Conservation (phyloP, 139 green algal species). For the Chlorokybus atmophyticus region DNA sequence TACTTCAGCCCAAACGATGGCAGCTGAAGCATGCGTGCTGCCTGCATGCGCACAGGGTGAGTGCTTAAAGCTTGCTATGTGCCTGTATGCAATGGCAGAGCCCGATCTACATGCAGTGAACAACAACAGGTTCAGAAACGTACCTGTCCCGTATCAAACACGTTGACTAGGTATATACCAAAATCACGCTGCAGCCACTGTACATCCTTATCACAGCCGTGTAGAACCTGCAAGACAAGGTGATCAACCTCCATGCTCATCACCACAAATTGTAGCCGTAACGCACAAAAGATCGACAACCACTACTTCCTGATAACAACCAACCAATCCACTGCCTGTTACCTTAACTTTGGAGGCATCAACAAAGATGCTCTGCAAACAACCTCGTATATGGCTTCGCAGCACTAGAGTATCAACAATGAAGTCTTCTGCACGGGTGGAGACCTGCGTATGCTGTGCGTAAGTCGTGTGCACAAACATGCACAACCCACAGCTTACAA, state of each 20-base stretch:
- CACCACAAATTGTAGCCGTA: too few species aligned
- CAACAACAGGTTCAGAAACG: not conserved
- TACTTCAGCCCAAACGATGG: slow-evolving; percentile 45
- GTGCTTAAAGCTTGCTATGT: too few species aligned
- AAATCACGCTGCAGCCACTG: slow-evolving; percentile 81
- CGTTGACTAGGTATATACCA: slow-evolving; percentile 78
- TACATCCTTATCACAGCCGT: slow-evolving; percentile 76
- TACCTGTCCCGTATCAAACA: slow-evolving; percentile 82
- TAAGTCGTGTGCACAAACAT: not conserved
- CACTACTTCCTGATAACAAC: not conserved
- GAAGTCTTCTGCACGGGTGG: slow-evolving; percentile 60
- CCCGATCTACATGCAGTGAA: too few species aligned
- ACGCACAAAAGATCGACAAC: not conserved
- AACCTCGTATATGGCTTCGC: slow-evolving; percentile 19
- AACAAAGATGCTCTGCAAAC: slow-evolving; percentile 10
- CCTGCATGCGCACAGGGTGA: too few species aligned
- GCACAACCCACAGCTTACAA: not conserved
- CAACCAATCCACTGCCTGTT: slow-evolving; percentile 8
- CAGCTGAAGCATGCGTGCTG: slow-evolving; percentile 45
- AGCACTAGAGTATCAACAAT: slow-evolving; percentile 71
- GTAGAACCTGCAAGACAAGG: slow-evolving; percentile 62
- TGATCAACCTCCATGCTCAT: not conserved
- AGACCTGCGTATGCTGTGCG: slow-evolving; percentile 49
- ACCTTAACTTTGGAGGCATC: slow-evolving; percentile 15
- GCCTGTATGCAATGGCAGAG: too few species aligned